Conservation (phyloP, 73 alveolate species). For the Halteria grandinella region DNA sequence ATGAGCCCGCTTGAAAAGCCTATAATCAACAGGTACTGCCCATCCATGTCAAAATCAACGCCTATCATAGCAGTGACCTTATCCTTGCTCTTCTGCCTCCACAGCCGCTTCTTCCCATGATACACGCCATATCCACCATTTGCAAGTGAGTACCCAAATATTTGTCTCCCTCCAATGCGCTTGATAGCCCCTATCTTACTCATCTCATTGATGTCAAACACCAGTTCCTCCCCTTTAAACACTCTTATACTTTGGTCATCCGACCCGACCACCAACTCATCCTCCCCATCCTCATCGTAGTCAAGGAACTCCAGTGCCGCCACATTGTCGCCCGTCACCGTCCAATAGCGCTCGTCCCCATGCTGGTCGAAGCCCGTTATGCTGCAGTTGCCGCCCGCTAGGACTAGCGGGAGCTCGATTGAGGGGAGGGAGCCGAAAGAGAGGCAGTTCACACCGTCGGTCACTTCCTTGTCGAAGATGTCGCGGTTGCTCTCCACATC, state of each 20-base stretch:
- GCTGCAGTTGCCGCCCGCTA: conserved; percentile 94
- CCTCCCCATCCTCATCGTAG: conserved; percentile 78
- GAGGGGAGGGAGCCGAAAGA: conserved; percentile 77
- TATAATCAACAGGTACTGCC: conserved; percentile 73
- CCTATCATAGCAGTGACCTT: conserved; percentile 81
- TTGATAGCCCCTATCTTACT: conserved; percentile 80
- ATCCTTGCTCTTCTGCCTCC: conserved; percentile 90
- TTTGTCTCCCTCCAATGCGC: conserved; percentile 50
- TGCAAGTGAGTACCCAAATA: conserved; percentile 74
- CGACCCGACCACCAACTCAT: conserved; percentile 86
- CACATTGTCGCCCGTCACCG: conserved; percentile 95
- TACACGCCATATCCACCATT: conserved; percentile 91
- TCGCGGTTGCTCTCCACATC: conserved; percentile 82
- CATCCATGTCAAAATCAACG: conserved; percentile 86
- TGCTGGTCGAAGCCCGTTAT: conserved; percentile 86
- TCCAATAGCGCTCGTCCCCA: conserved; percentile 95
- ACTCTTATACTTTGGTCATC: conserved; percentile 93
- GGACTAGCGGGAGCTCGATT: conserved; percentile 81
- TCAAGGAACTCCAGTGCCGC: conserved; percentile 83
- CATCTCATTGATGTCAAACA: conserved; percentile 85
- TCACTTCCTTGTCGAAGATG: conserved; percentile 90
- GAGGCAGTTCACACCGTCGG: conserved; percentile 92
- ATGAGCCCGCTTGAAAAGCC: conserved; percentile 93
- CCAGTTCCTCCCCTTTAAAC: conserved; percentile 87
- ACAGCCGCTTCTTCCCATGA: conserved; percentile 72